Evolutionary conservation across 169 alveolate species (phyloP), one percentile per base, ranked within the genome.

Genomic region (Miamiensis avidus): DNA sequence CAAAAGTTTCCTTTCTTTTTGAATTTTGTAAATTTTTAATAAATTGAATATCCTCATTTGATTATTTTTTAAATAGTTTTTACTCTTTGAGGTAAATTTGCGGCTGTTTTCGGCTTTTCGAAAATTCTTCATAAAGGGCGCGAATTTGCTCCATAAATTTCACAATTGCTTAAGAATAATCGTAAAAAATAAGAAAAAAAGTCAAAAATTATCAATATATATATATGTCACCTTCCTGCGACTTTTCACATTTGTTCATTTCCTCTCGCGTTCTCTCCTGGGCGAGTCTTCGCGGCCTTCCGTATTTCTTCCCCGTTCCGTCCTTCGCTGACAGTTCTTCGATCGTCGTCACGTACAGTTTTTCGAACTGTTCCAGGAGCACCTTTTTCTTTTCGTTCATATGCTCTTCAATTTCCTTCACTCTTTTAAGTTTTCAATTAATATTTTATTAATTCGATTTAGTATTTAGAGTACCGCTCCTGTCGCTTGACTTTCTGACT

Each of bases 211-310:
- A 91, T 86, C 16, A 49, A 49, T 49, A 11, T 49, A 11, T 11
- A 49, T 82, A 69, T 0, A 89, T 86, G 25, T 94, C 84, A 20
- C 97, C 97, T 82, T 91, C 94, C 83, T 95, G 91, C 29, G 97
- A 97, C 77, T 90, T 90, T 85, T 96, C 97, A 82, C 98, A 96
- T 91, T 96, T 96, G 29, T 95, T 94, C 96, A 95, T 96, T 82
- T 95, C 97, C 28, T 95, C 92, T 85, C 97, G 90, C 81, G 95
- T 85, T 73, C 89, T 93, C 83, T 96, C 98, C 86, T 96, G 90
- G 16, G 95, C 96, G 20, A 91, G 75, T 89, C 98, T 93, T 88
- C 95, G 89, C 15, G 98, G 98, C 72, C 88, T 92, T 0, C 98
- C 97, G 87, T 89, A 96, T 34, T 92, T 94, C 87, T 94, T 95